Base-by-base conservation (phyloP, 2,329 filamentous ascomycete genomes). In the Pezicula neosporulosa region DNA sequence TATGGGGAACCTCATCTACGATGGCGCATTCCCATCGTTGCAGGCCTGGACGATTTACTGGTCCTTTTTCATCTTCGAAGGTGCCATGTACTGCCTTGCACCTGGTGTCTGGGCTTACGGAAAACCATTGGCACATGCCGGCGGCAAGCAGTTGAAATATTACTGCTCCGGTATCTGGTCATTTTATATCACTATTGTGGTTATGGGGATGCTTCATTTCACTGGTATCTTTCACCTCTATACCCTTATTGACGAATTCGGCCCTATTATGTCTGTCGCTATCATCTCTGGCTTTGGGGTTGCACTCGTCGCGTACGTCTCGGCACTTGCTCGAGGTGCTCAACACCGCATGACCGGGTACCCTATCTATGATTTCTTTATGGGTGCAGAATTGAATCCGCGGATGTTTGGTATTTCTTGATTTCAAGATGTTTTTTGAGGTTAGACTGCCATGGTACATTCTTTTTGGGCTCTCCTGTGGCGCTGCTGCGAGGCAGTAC, bases 391-490 rank as follows among this genome's bases (percentile, higher is more conserved):
- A 73, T 77, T 95, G 50, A 94, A 95, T 73, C 90, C 90, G 4
- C 81, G 90, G 59, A 82, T 97, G 77, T 93, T 91, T 66, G 86
- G 85, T 50, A 85, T 90, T 90, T 60, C 73, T 95, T 47, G 90
- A 95, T 71, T 90, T 94, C 75, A 95, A 95, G 75, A 94, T 95
- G 90, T 96, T 96, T 74, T 94, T 90, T 65, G 91, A 96, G 69
- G 90, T 96, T 55, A 87, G 91, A 60, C 81, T 96, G 58, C 91
- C 91, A 36, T 96, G 91, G 91, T 96, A 86, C 72, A 92, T 96
- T 59, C 80, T 96, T 42, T 86, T 96, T 64, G 82, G 93, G 53
- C 77, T 93, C 41, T 86, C 85, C 52, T 78, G 87, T 53, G 90
- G 86, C 38, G 82, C 90, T 10, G 90, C 89, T 38, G 83, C 88